A percentile compares a stretch with the other conserved stretches of the same genome.
Evolutionary conservation across 306 rosid species (phyloP).

Genomic region (Trichosanthes cucumerina): DNA sequence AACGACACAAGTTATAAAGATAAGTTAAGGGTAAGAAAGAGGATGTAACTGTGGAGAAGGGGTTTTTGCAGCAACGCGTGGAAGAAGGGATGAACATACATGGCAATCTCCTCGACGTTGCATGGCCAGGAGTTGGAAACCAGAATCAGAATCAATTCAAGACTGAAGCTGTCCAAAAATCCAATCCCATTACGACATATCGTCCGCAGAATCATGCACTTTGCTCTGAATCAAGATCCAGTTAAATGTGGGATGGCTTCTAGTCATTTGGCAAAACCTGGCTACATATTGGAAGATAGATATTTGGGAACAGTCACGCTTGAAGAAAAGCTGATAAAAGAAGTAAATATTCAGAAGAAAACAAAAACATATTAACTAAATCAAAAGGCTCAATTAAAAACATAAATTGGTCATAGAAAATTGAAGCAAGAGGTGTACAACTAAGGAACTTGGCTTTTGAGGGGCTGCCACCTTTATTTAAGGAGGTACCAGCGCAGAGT

Average conservation of each 20-base stretch:
- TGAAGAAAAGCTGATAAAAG: neutral
- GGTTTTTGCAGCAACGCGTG: constrained; percentile 3
- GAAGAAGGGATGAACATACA: constrained; percentile 1
- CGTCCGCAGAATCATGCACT: neutral
- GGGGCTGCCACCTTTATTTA: neutral
- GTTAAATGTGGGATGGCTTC: neutral
- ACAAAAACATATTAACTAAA: neutral
- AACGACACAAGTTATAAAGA: neutral
- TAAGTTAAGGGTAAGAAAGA: neutral
- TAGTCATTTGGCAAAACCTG: neutral
- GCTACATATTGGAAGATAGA: neutral
- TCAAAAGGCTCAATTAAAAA: neutral
- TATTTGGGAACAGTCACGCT: neutral
- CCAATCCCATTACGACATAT: neutral
- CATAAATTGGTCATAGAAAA: neutral
- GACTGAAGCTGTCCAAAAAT: neutral
- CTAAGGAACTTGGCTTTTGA: neutral
- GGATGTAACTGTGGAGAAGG: neutral
- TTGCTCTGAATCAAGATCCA: neutral
- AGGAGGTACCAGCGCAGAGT: neutral
- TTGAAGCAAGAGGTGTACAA: neutral
- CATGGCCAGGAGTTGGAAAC: neutral
- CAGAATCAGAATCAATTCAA: constrained; percentile 2
- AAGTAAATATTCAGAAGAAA: neutral
- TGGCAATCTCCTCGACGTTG: constrained; percentile 13